phyloP scores from a whole-genome alignment of 129 eudicot species.

The Arctium minus region DNA sequence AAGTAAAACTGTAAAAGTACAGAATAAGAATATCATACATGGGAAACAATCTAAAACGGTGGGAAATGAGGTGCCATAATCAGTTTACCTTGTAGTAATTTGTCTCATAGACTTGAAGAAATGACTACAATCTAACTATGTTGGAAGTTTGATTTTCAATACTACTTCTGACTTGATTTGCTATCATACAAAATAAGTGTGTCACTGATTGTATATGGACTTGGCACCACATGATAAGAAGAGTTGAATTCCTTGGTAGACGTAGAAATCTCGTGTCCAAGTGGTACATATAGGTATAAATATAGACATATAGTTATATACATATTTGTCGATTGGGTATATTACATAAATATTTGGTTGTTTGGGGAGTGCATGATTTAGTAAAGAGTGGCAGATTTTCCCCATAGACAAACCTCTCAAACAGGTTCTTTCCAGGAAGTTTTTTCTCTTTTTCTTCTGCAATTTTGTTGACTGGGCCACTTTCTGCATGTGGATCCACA shows the following conservation, averaged over 20 bases:
- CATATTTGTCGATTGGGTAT: too few species aligned
- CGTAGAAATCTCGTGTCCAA: background rate
- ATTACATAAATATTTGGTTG: too few species aligned
- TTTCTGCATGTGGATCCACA: too few species aligned
- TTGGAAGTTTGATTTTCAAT: background rate
- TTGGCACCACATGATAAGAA: background rate
- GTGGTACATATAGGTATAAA: background rate
- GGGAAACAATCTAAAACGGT: background rate
- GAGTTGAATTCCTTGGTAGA: background rate
- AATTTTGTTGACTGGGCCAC: too few species aligned
- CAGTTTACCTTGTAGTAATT: background rate
- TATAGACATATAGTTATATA: too few species aligned
- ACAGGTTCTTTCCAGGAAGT: too few species aligned
- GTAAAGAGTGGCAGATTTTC: too few species aligned
- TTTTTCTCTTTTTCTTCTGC: too few species aligned
- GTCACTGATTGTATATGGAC: background rate
- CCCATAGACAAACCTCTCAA: too few species aligned
- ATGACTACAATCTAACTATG: background rate
- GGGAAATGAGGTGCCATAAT: background rate
- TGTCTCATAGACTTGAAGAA: background rate
- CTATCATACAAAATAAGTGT: background rate
- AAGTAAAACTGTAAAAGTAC: too few species aligned
- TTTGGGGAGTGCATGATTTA: too few species aligned
- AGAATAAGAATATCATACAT: too few species aligned
- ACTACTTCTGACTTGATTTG: background rate